Evolutionary conservation across 2,329 filamentous ascomycete species (phyloP).

Genomic region (Corinectria fuckeliana): DNA sequence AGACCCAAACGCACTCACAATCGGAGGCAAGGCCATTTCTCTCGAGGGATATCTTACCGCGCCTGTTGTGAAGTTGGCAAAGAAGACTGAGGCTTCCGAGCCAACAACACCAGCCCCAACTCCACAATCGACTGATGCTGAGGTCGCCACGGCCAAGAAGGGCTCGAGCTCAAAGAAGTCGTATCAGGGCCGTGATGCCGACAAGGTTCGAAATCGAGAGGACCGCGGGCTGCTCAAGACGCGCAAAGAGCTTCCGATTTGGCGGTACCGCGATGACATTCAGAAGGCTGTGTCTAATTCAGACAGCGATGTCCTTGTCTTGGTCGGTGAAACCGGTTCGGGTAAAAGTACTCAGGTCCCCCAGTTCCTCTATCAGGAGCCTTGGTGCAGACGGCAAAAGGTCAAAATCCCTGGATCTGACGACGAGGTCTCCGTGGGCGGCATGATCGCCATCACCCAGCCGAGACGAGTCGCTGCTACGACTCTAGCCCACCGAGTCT

Average conservation of each 20-base stretch:
- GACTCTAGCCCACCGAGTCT: constrained; percentile 85
- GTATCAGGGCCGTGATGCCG: constrained; percentile 17
- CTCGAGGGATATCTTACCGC: constrained; percentile 56
- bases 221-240: constrained; percentile 48
- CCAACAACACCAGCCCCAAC: constrained; percentile 11
- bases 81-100: constrained; percentile 19
- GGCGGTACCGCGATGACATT: constrained; percentile 75
- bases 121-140: not conserved
- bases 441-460: constrained; percentile 91
- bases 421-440: constrained; percentile 65
- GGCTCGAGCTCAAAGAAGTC: constrained; percentile 13
- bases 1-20: constrained; percentile 48
- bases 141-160: not conserved
- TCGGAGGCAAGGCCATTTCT: constrained; percentile 57
- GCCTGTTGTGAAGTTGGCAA: constrained; percentile 39
- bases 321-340: constrained; percentile 93
- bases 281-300: constrained; percentile 60
- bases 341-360: constrained; percentile 97
- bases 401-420: constrained; percentile 52
- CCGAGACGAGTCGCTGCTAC: constrained; percentile 93
- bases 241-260: constrained; percentile 80
- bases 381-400: constrained; percentile 74
- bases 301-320: constrained; percentile 75
- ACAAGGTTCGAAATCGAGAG: constrained; percentile 29
- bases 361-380: constrained; percentile 80